Evolutionary conservation across 192 early-diverging fungal species (phyloP).

Genomic region (Endogone sp.): DNA sequence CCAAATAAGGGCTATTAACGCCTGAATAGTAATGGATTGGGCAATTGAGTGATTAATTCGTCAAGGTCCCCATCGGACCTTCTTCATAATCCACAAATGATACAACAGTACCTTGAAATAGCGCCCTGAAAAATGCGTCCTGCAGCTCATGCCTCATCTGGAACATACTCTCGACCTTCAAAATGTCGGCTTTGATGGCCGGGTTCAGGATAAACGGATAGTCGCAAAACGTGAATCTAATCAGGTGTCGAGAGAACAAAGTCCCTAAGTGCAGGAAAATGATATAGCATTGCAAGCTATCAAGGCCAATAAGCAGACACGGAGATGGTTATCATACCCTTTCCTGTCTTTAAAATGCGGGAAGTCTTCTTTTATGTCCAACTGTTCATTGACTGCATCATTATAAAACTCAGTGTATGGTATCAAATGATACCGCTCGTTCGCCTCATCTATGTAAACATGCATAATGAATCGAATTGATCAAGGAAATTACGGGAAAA

Average conservation of each 20-base stretch:
- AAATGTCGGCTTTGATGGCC: slow-evolving; percentile 68
- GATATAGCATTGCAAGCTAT: not conserved
- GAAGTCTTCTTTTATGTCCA: slow-evolving; percentile 76
- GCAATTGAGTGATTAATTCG: no score
- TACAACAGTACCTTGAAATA: slow-evolving; percentile 49
- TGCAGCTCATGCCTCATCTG: slow-evolving; percentile 67
- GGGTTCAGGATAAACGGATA: slow-evolving; percentile 72
- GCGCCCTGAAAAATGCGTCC: slow-evolving; percentile 73
- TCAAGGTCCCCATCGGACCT: no score
- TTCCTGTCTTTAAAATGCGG: slow-evolving; percentile 64
- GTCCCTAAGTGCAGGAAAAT: no score
- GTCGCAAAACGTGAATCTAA: slow-evolving; percentile 67
- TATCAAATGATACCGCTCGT: slow-evolving; percentile 51
- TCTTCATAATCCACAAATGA: no score
- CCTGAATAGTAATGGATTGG: no score
- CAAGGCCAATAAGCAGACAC: no score
- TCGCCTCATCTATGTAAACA: slow-evolving; percentile 64
- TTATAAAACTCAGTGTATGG: slow-evolving; percentile 69
- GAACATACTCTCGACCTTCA: slow-evolving; percentile 68
- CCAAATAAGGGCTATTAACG: slow-evolving; percentile 70
- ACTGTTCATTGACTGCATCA: slow-evolving; percentile 59
- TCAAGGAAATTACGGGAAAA: no score
- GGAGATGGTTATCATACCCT: no score
- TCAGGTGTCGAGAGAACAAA: not conserved
- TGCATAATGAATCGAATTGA: no score